phyloP scores from a whole-genome alignment of 257 asterid genomes.

The Echites panduratus region DNA sequence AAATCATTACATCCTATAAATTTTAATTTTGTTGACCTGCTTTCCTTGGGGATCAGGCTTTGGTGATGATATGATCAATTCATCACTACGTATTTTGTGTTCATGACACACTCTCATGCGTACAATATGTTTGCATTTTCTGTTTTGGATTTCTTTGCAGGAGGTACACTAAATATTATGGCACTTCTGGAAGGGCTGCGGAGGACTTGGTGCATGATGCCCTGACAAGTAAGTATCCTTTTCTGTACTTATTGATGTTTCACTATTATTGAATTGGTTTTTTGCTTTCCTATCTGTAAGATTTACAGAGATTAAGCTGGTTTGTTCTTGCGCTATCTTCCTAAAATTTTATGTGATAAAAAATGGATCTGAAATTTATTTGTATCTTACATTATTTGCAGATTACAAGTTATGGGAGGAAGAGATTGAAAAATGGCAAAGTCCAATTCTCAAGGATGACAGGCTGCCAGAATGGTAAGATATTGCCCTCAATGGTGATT shows the following conservation, averaged over 20 bases:
- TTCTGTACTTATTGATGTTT: slow-evolving; percentile 7
- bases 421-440: slow-evolving; percentile 98
- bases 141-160: slow-evolving; percentile 34
- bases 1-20: not conserved
- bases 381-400: slow-evolving; percentile 25
- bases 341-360: not conserved
- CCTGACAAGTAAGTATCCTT: slow-evolving; percentile 67
- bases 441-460: slow-evolving; percentile 75
- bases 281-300: not conserved
- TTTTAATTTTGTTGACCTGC: not conserved
- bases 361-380: not conserved
- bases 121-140: slow-evolving; percentile 3
- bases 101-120: not conserved
- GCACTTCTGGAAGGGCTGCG: slow-evolving; percentile 85
- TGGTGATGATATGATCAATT: not conserved
- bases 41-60: not conserved
- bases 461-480: slow-evolving; percentile 92
- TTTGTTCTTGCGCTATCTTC: not conserved
- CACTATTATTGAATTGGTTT: not conserved
- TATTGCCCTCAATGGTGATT: slow-evolving; percentile 1
- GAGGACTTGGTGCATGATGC: slow-evolving; percentile 87
- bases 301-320: not conserved
- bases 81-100: not conserved
- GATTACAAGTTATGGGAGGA: slow-evolving; percentile 96
- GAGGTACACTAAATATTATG: slow-evolving; percentile 96